phyloP scores from a whole-genome alignment of 1,139 yeast species.

The Hanseniaspora gamundiae region DNA sequence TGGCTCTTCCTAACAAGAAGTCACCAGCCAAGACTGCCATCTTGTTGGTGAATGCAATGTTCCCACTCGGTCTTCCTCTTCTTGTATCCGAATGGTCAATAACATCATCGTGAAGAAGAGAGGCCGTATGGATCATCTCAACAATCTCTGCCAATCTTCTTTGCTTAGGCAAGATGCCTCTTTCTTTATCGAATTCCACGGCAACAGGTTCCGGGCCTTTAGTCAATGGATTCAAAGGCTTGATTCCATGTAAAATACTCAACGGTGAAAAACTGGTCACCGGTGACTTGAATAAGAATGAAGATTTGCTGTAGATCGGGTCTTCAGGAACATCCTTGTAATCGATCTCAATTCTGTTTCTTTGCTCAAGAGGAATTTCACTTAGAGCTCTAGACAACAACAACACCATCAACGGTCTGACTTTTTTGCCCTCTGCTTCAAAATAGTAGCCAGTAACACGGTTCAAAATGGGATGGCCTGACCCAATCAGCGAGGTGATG shows the following conservation, averaged over 20 bases:
- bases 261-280: constrained; percentile 58
- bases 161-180: constrained; percentile 83
- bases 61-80: constrained; percentile 85
- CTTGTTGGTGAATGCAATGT: constrained; percentile 87
- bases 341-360: constrained; percentile 55
- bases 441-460: constrained; percentile 87
- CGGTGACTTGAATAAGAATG: constrained; percentile 21
- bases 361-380: constrained; percentile 57
- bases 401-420: constrained; percentile 81
- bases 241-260: constrained; percentile 74
- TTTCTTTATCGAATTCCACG: constrained; percentile 37
- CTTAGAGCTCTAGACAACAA: constrained; percentile 72
- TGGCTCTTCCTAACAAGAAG: constrained; percentile 86
- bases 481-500: constrained; percentile 76
- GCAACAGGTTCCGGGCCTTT: constrained; percentile 70
- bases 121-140: constrained; percentile 97
- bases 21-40: constrained; percentile 98
- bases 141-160: constrained; percentile 92
- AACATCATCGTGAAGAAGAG: constrained; percentile 93
- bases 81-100: constrained; percentile 87
- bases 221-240: constrained; percentile 79
- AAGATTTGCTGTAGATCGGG: constrained; percentile 31
- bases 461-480: constrained; percentile 87
- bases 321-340: constrained; percentile 53
- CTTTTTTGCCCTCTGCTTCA: constrained; percentile 92